These are phyloP conservation scores for Eucalyptus grandis DNA, from an alignment of 345 rosid species.

Conservation along the genomic window DNA sequence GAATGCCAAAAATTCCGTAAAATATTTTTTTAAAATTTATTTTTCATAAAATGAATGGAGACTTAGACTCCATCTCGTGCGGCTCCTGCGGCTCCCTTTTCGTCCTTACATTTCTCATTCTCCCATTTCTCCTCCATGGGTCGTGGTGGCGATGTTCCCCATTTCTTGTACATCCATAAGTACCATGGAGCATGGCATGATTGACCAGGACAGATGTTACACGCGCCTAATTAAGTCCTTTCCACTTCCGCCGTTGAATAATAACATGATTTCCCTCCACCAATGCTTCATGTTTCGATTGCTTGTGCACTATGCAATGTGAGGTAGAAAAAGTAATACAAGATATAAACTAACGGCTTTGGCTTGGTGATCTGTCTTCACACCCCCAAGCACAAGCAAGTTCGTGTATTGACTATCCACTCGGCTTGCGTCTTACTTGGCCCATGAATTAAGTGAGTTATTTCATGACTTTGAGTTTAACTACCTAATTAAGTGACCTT, in stretches of 20 bases:
- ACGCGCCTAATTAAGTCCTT: not conserved
- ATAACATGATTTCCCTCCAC: not conserved
- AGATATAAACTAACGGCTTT: not conserved
- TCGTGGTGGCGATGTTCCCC: too few species aligned
- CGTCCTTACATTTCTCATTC: not conserved
- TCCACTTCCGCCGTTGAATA: not conserved
- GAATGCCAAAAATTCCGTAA: fast-evolving
- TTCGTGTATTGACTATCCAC: not conserved
- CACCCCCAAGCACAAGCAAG: not conserved
- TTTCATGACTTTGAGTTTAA: not conserved
- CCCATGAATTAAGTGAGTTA: not conserved
- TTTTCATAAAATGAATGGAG: too few species aligned
- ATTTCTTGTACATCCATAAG: not conserved
- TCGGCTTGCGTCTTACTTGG: not conserved
- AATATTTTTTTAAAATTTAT: too few species aligned
- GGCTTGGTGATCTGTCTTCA: not conserved
- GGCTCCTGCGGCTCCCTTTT: not conserved
- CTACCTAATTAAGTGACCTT: not conserved
- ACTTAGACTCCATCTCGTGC: not conserved
- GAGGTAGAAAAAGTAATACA: not conserved
- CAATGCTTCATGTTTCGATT: not conserved
- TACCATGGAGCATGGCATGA: not conserved
- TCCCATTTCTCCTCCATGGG: not conserved
- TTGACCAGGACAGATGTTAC: not conserved
- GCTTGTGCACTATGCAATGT: not conserved